Percentiles rank a stretch among this genome's conserved stretches.
Evolutionary conservation across 2,329 filamentous ascomycete species (phyloP).

Genomic region (Alternaria alternata): DNA sequence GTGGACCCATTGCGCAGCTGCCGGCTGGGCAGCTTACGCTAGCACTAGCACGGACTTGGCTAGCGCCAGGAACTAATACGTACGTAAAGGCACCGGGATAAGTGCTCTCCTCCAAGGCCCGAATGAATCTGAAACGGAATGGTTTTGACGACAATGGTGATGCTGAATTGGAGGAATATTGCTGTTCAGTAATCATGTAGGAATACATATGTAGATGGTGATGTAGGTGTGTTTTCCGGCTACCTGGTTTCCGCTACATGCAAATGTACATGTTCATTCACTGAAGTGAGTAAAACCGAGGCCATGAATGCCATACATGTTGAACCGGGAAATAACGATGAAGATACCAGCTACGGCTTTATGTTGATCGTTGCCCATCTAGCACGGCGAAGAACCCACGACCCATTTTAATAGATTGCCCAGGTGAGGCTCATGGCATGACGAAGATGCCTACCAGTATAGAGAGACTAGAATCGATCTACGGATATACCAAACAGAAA

Average conservation of each 20-base stretch:
- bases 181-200: background rate
- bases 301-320: background rate
- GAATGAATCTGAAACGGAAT: background rate
- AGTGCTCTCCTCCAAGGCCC: background rate
- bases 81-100: background rate
- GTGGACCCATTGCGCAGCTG: background rate
- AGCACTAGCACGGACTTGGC: background rate
- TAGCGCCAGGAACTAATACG: background rate
- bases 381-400: background rate
- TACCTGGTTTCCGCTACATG: background rate
- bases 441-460: background rate
- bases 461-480: background rate
- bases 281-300: accelerated
- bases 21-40: background rate
- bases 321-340: background rate
- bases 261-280: background rate
- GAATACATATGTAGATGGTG: background rate
- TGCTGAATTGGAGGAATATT: background rate
- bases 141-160: background rate
- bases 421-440: background rate
- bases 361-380: background rate
- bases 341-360: background rate
- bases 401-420: background rate
- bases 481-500: background rate
- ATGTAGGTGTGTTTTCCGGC: background rate